Evolutionary conservation across 2,329 filamentous ascomycete species (phyloP), one percentile per base, ranked within the genome.

Genomic region (Aspergillus neoniger): DNA sequence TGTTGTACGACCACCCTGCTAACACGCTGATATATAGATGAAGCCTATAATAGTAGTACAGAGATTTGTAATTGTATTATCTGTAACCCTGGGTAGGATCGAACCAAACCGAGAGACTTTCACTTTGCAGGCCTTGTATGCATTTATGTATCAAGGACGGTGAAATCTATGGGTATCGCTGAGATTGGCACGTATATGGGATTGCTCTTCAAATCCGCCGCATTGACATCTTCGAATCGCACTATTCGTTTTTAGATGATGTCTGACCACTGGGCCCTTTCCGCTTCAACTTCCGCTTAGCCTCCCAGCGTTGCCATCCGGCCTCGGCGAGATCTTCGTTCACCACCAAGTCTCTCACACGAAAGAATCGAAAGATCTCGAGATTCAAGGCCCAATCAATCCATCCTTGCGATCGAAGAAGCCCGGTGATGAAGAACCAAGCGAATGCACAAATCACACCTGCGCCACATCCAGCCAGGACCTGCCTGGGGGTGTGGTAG

Each of bases 271-370:
- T 69, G 41, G 65, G 30, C 39, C 61, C 63, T 58, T 67, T 71
- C 60, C 63, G 67, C 55, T 69, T 76, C 65, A 70, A 67, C 54
- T 74, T 77, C 60, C 78, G 78, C 58, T 78, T 75, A 52, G 82
- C 80, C 75, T 94, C 88, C 92, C 93, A 98, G 73, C 91, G 89
- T 77, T 93, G 91, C 94, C 94, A 99, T 2, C 95, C 95, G 44
- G 92, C 89, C 79, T 96, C 92, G 36, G 89, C 89, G 68, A 96
- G 78, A 76, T 98, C 94, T 77, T 98, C 94, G 73, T 90, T 89
- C 6, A 96, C 83, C 12, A 96, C 87, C 63, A 99, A 79, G 76
- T 99, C 95, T 61, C 95, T 83, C 51, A 96, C 80, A 61, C 94
- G 84, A 51, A 95, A 79, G 65, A 87, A 83, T 70, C 85, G 84